Conservation (phyloP, 2,329 filamentous ascomycete species). For the Diaporthe ampelina region DNA sequence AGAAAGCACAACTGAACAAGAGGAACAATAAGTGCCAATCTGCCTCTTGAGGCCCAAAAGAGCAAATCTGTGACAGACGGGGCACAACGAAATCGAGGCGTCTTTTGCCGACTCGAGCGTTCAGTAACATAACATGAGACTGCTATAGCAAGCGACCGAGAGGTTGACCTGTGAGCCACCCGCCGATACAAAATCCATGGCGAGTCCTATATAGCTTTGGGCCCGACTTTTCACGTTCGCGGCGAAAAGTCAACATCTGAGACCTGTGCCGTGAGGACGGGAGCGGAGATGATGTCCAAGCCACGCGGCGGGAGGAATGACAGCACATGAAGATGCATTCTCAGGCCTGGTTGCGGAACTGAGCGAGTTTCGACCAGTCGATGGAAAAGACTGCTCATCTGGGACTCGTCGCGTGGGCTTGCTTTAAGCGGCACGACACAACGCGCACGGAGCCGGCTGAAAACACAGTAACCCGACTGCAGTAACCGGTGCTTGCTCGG, state of each 20-base stretch:
- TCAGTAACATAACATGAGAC: background rate
- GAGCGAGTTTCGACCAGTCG: background rate
- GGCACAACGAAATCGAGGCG: background rate
- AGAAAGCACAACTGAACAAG: background rate
- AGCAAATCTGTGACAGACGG: background rate
- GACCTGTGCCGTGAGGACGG: slow-evolving; percentile 25
- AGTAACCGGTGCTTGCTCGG: background rate
- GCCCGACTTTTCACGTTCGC: background rate
- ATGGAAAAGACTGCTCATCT: background rate
- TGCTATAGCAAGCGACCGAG: background rate
- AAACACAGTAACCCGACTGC: background rate
- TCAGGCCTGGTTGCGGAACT: slow-evolving; percentile 25
- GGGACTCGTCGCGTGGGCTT: background rate
- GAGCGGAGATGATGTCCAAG: background rate
- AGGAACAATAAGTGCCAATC: background rate
- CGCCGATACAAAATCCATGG: slow-evolving; percentile 6
- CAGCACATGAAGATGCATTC: slow-evolving; percentile 43
- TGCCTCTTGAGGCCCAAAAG: background rate
- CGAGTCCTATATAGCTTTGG: background rate
- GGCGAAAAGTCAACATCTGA: background rate
- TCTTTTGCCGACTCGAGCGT: background rate
- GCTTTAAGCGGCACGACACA: background rate
- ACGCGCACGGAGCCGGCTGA: background rate
- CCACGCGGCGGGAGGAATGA: slow-evolving; percentile 41
- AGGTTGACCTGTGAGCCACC: background rate